phyloP scores from a whole-genome alignment of 75 land plant species.

The Pinus tabuliformis region DNA sequence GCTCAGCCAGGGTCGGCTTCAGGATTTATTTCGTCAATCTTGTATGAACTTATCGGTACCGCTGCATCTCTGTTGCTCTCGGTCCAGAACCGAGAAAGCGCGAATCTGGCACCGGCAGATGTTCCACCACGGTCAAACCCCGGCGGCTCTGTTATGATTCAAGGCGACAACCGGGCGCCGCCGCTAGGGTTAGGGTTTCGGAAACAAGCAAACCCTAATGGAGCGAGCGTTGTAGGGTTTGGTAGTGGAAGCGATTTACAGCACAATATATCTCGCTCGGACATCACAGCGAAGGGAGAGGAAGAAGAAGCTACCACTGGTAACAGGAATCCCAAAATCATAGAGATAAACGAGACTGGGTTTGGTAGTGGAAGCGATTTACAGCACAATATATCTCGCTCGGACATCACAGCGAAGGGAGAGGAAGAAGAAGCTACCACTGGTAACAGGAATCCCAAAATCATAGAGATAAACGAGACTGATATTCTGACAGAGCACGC shows the following conservation, averaged over 20 bases:
- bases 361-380: too few relatives aligned
- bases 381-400: too few relatives aligned
- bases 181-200: not conserved
- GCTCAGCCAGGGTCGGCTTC: not conserved
- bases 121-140: not conserved
- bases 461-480: conserved; percentile 66
- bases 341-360: too few relatives aligned
- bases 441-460: conserved; percentile 30
- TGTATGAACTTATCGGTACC: conserved; percentile 53
- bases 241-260: not conserved
- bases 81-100: conserved; percentile 17
- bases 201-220: not conserved
- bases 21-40: conserved; percentile 23
- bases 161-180: not conserved
- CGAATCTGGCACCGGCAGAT: too few relatives aligned
- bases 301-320: not conserved
- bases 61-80: conserved; percentile 47
- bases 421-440: conserved; percentile 5
- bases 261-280: not conserved
- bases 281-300: not conserved
- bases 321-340: too few relatives aligned
- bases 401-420: too few relatives aligned
- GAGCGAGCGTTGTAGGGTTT: not conserved
- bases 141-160: not conserved
- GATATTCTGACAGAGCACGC: conserved; percentile 85